These are phyloP conservation scores for Boletus sp. DNA, from an alignment of 768 basidiomycete genomes.

Conservation along the genomic window DNA sequence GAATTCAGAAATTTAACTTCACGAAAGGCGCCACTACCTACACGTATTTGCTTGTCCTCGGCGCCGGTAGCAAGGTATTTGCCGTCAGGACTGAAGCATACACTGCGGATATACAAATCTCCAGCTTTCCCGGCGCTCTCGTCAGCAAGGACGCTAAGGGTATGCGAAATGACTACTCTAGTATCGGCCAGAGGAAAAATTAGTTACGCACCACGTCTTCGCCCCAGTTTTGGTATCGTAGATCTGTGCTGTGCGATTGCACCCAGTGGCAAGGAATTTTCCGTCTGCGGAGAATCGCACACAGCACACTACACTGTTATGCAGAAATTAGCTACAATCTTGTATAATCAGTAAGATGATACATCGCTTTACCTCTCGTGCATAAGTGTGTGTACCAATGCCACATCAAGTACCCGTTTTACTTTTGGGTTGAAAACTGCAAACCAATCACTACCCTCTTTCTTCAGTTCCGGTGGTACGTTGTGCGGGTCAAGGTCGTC, in stretches of 20 bases:
- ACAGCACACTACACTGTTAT: constrained; percentile 74
- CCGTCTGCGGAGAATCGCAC: constrained; percentile 95
- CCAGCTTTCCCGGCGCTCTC: constrained; percentile 68
- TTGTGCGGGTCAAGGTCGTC: constrained; percentile 34
- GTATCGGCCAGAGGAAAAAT: not conserved
- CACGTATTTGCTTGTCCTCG: constrained; percentile 90
- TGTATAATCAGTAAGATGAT: not conserved
- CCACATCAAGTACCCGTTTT: constrained; percentile 76
- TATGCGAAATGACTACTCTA: constrained; percentile 9
- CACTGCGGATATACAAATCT: constrained; percentile 88
- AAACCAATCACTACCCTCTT: constrained; percentile 86
- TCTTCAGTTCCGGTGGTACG: constrained; percentile 38
- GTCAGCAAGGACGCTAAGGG: constrained; percentile 68
- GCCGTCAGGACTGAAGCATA: constrained; percentile 75
- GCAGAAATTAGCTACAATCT: constrained; percentile 8
- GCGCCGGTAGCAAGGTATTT: constrained; percentile 77
- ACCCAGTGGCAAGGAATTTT: constrained; percentile 90
- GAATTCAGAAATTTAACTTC: constrained; percentile 3
- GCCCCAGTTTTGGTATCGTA: constrained; percentile 86
- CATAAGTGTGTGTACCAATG: constrained; percentile 79
- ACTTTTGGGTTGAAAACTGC: constrained; percentile 82
- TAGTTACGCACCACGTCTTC: constrained; percentile 72
- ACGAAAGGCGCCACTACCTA: constrained; percentile 36
- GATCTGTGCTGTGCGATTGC: constrained; percentile 94
- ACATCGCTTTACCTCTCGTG: constrained; percentile 71